Percentiles rank a stretch among this genome's conserved stretches.
Evolutionary conservation across 768 basidiomycete genomes (phyloP).

Genomic region (Tylopilus balloui): DNA sequence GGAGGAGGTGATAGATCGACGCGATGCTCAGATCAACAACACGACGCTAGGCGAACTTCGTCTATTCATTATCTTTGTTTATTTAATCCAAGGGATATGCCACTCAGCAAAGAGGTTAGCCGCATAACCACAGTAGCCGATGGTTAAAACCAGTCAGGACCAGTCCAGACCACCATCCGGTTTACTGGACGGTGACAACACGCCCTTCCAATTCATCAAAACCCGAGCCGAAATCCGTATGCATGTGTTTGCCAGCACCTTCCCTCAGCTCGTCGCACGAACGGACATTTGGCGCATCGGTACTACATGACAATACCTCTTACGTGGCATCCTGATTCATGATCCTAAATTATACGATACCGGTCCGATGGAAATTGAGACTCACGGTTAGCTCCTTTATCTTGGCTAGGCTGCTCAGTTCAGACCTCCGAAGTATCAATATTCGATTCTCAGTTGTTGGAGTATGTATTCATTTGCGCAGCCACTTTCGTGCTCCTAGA

Average conservation of each 20-base stretch:
- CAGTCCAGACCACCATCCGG: no score
- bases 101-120: background rate
- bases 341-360: background rate
- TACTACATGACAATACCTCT: background rate
- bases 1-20: background rate
- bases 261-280: background rate
- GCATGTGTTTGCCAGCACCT: background rate
- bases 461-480: background rate
- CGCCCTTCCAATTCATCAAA: background rate
- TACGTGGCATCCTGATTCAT: conserved; percentile 1
- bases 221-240: background rate
- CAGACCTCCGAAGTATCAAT: background rate
- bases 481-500: background rate
- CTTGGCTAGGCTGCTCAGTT: background rate
- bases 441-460: no score
- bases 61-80: background rate
- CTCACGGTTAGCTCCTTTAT: conserved; percentile 1
- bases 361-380: background rate
- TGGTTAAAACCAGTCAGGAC: no score
- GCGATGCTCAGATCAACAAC: background rate
- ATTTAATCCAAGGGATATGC: background rate
- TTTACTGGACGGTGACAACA: no score
- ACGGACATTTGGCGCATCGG: background rate
- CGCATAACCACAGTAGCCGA: no score
- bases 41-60: background rate